phyloP scores from a whole-genome alignment of 2,329 filamentous ascomycete species.

The Stagonosporopsis chrysanthemi region DNA sequence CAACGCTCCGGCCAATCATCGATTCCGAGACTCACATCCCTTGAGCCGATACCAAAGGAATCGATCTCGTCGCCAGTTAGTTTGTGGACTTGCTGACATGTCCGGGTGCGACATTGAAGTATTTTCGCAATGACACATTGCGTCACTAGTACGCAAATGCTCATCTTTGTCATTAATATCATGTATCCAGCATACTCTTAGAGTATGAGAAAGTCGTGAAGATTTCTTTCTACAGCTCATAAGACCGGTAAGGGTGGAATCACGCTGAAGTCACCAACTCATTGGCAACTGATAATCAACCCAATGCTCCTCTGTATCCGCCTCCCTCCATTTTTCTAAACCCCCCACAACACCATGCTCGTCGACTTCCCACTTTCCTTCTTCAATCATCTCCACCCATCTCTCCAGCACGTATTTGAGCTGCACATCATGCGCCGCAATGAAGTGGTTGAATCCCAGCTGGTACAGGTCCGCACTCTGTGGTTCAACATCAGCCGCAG shows the following conservation, averaged over 20 bases:
- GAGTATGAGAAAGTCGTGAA: no score
- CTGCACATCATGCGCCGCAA: conserved; percentile 14
- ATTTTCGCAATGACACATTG: no score
- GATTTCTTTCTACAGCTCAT: no score
- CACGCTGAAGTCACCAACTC: conserved; percentile 4
- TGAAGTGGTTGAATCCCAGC: conserved; percentile 25
- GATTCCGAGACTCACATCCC: no score
- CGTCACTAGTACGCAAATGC: no score
- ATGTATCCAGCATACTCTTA: no score
- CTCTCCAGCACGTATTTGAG: conserved; percentile 16
- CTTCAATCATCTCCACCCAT: conserved; percentile 31
- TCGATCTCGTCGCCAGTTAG: no score
- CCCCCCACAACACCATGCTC: conserved; percentile 25
- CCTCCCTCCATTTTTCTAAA: conserved; percentile 31
- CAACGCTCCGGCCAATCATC: no score
- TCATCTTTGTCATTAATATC: no score
- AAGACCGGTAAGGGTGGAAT: neutral
- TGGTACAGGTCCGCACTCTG: conserved; percentile 21
- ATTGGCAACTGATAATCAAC: conserved; percentile 21
- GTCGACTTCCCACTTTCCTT: conserved; percentile 29
- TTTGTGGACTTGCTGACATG: no score
- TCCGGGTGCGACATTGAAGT: no score
- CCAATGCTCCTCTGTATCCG: conserved; percentile 23
- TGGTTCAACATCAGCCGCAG: conserved; percentile 7
- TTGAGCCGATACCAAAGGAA: no score